Conservation (phyloP, 805 yeast species). For the Candida stauntonica region DNA sequence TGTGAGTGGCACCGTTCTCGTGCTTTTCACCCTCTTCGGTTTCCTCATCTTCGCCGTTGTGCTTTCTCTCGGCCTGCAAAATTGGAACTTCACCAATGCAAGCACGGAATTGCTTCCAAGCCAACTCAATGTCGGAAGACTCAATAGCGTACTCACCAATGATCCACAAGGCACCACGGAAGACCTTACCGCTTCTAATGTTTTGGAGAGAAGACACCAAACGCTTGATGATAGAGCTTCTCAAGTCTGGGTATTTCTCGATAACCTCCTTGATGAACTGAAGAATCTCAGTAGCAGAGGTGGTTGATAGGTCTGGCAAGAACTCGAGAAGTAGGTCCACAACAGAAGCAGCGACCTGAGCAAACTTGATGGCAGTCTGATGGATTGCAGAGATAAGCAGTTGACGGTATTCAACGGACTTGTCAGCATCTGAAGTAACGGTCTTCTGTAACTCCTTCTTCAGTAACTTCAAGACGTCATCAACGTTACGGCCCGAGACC, state of each 20-base stretch:
- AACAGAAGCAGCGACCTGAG: slow-evolving; percentile 87
- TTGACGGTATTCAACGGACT: slow-evolving; percentile 82
- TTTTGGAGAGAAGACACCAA: slow-evolving; percentile 58
- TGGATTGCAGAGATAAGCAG: slow-evolving; percentile 84
- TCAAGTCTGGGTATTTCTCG: slow-evolving; percentile 81
- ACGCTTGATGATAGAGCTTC: slow-evolving; percentile 58
- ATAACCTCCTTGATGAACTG: slow-evolving; percentile 92
- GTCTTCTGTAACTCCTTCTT: slow-evolving; percentile 86
- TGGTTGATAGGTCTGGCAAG: slow-evolving; percentile 75
- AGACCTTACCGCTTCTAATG: slow-evolving; percentile 84
- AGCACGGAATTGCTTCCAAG: slow-evolving; percentile 83
- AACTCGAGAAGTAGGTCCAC: slow-evolving; percentile 85
- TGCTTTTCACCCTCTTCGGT: slow-evolving; percentile 25
- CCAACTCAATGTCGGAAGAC: slow-evolving; percentile 65
- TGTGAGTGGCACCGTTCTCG: slow-evolving; percentile 35
- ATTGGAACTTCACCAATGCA: slow-evolving; percentile 92
- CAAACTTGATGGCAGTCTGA: slow-evolving; percentile 80
- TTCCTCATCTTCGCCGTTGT: slow-evolving; percentile 33
- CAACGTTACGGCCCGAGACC: slow-evolving; percentile 84
- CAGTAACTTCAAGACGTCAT: slow-evolving; percentile 85
- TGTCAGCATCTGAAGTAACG: slow-evolving; percentile 65
- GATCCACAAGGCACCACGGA: slow-evolving; percentile 93
- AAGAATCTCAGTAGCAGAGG: slow-evolving; percentile 85
- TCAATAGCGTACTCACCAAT: slow-evolving; percentile 85
- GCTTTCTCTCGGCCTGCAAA: slow-evolving; percentile 61